Evolutionary conservation across 2,329 filamentous ascomycete species (phyloP).

Genomic region (Trichoderma oligosporum): DNA sequence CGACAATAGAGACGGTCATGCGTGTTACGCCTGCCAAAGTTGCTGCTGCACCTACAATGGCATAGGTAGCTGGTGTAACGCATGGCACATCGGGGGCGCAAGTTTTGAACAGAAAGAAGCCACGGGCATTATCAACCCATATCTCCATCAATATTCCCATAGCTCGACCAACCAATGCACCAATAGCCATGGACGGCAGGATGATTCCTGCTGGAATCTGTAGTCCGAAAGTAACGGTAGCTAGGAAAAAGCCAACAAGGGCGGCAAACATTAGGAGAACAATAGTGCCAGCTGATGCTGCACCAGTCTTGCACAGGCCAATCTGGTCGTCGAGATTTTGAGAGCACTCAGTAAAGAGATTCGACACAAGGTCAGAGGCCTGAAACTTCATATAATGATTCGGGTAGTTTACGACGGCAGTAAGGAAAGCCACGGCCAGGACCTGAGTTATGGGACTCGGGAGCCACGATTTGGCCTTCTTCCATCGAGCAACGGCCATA

Average conservation of each 20-base stretch:
- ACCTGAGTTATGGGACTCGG: conserved; percentile 78
- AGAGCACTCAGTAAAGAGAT: conserved; percentile 86
- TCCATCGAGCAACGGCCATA: conserved; percentile 79
- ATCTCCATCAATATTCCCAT: conserved; percentile 87
- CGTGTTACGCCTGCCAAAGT: conserved; percentile 91
- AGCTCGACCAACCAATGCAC: conserved; percentile 83
- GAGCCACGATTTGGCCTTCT: conserved; percentile 62
- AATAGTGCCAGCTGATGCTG: conserved; percentile 77
- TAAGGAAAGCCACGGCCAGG: conserved; percentile 70
- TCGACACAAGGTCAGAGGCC: conserved; percentile 84
- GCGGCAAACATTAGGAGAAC: conserved; percentile 79
- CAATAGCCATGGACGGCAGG: conserved; percentile 92
- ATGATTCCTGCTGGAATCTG: conserved; percentile 95
- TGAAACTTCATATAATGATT: conserved; percentile 96
- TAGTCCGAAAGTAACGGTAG: conserved; percentile 85
- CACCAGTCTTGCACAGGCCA: conserved; percentile 83
- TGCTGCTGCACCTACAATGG: conserved; percentile 91
- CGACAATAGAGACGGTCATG: conserved; percentile 97
- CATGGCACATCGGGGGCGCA: conserved; percentile 86
- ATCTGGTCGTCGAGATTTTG: conserved; percentile 80
- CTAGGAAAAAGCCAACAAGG: conserved; percentile 77
- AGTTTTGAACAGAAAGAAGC: conserved; percentile 70
- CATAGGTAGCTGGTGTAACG: conserved; percentile 91
- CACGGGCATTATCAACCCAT: conserved; percentile 73
- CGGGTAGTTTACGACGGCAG: conserved; percentile 88